These are phyloP conservation scores for Bryoglossum gracile DNA, from an alignment of 495 filamentous ascomycete species.

Conservation along the genomic window DNA sequence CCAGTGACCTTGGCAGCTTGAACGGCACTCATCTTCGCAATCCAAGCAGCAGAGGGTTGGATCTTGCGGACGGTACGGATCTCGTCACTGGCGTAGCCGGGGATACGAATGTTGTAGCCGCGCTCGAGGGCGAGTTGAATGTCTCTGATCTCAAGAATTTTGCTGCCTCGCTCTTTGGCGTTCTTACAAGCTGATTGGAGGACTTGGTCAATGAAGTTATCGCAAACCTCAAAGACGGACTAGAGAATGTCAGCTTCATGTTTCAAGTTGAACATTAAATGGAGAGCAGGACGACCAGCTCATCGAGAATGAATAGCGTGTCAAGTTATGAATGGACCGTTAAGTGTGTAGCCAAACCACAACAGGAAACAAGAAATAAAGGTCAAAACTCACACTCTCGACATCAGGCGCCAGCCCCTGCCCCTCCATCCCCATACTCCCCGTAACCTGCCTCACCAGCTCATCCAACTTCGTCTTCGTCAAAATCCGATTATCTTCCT, in stretches of 20 bases:
- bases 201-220: conserved; percentile 90
- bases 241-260: conserved; percentile 34
- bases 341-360: no score
- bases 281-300: no score
- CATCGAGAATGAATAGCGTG: no score
- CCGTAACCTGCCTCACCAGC: conserved; percentile 86
- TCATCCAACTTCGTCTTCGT: conserved; percentile 97
- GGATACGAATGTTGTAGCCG: conserved; percentile 96
- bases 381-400: conserved; percentile 66
- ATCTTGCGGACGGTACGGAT: conserved; percentile 88
- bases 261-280: no score
- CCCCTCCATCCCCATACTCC: conserved; percentile 61
- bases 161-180: conserved; percentile 85
- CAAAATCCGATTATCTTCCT: conserved; percentile 80
- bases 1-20: conserved; percentile 80
- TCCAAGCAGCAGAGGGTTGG: conserved; percentile 78
- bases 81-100: conserved; percentile 89
- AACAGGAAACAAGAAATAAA: conserved; percentile 7
- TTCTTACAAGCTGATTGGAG: conserved; percentile 79
- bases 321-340: no score
- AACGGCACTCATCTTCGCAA: conserved; percentile 91
- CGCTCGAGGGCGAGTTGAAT: conserved; percentile 93
- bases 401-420: conserved; percentile 78
- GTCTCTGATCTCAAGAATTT: conserved; percentile 84
- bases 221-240: conserved; percentile 82